Evolutionary conservation across 257 asterid genomes (phyloP).

Genomic region (Ilex asprella): DNA sequence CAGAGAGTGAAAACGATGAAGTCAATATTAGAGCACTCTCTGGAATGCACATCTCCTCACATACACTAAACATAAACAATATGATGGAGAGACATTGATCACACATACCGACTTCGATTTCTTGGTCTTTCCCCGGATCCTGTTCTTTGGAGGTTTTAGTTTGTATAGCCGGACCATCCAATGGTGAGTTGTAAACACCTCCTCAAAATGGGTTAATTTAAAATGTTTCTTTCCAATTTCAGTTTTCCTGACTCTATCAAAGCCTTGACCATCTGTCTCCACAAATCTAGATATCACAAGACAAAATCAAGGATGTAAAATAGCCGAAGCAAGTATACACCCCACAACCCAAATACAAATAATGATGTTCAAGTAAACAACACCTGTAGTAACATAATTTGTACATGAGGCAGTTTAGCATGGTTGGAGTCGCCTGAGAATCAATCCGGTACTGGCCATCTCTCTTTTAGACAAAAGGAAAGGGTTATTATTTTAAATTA

Average conservation of each 20-base stretch:
- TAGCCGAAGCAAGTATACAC: too few species aligned
- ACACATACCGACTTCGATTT: slow-evolving; percentile 66
- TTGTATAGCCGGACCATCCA: slow-evolving; percentile 99
- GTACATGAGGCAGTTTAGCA: slow-evolving; percentile 97
- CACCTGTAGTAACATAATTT: slow-evolving; percentile 95
- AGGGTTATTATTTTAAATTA: too few species aligned
- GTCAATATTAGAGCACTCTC: slow-evolving; percentile 6
- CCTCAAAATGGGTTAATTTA: slow-evolving; percentile 90
- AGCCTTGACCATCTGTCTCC: slow-evolving; percentile 95
- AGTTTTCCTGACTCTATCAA: slow-evolving; percentile 88
- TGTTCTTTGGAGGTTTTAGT: slow-evolving; percentile 74
- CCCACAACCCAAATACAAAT: slow-evolving; percentile 5
- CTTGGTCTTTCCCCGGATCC: slow-evolving; percentile 89
- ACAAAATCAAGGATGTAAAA: too few species aligned
- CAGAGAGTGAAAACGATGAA: slow-evolving; percentile 5
- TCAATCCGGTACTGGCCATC: slow-evolving; percentile 99
- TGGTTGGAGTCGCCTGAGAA: slow-evolving; percentile 91
- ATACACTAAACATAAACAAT: neutral
- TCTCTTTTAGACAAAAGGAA: slow-evolving; percentile 41
- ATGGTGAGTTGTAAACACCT: slow-evolving; percentile 97
- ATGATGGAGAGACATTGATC: neutral
- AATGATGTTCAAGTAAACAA: slow-evolving; percentile 13
- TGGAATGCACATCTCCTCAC: neutral
- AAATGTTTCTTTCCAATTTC: slow-evolving; percentile 95
- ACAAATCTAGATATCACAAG: slow-evolving; percentile 50